Percentiles rank a stretch among this genome's conserved stretches.
These are phyloP conservation scores for Starmerella roubikii DNA, from an alignment of 805 yeast genomes.

Conservation along the genomic window DNA sequence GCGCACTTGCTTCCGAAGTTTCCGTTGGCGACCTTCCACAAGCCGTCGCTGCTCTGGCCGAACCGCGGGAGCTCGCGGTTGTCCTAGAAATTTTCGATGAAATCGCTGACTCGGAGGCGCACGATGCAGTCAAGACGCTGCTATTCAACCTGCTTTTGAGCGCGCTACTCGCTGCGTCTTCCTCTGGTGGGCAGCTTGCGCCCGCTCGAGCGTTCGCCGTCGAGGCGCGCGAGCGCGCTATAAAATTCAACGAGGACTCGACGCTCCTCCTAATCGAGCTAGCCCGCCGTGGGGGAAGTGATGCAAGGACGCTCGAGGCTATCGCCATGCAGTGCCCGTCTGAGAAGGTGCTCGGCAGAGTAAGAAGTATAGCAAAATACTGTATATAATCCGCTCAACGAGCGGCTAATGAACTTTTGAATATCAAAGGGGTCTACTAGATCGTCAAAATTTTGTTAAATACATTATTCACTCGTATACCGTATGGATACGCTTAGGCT, in stretches of 20 bases:
- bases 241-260: constrained; percentile 16
- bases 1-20: constrained; percentile 15
- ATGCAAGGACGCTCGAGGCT: constrained; percentile 1
- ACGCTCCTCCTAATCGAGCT: constrained; percentile 4
- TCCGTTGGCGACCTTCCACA: constrained; percentile 18
- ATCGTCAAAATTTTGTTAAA: too few species aligned
- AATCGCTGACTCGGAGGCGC: constrained; percentile 2
- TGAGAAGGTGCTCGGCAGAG: constrained; percentile 1
- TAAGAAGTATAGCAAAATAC: not conserved
- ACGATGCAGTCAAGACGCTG: constrained; percentile 15
- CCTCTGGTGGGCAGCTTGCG: not conserved
- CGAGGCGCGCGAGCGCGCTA: constrained; percentile 3
- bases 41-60: constrained; percentile 13
- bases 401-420: too few species aligned
- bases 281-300: constrained; percentile 2
- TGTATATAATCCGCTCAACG: too few species aligned
- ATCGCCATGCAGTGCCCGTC: constrained; percentile 6
- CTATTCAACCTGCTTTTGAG: constrained; percentile 19
- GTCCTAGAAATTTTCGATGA: constrained; percentile 11
- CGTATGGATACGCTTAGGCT: constrained; percentile 15
- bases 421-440: too few species aligned
- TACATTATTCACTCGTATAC: constrained; percentile 3
- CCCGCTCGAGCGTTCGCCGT: constrained; percentile 5
- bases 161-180: constrained; percentile 1
- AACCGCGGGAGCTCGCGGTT: constrained; percentile 1